Base-by-base conservation (phyloP, 768 basidiomycete species). In the Amanita exitialis region DNA sequence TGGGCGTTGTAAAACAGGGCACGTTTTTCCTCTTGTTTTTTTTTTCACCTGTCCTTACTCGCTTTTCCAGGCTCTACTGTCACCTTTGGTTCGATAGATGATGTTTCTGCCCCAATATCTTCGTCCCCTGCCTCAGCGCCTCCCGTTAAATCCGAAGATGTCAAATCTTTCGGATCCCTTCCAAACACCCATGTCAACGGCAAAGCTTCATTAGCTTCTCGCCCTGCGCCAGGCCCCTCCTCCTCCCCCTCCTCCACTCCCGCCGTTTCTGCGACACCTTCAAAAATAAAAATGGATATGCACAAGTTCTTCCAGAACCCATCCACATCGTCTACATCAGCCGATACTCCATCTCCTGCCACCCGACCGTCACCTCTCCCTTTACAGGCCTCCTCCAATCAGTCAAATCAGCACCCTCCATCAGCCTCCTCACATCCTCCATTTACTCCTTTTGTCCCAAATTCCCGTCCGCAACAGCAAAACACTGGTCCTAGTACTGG, bases 61-160 rank as follows among this genome's bases (percentile, higher is more conserved):
- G 52, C 30, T 32, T 42, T 48, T 45, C 42, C 55, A 86, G 80
- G 76, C 59, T 79, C 82, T 52, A 70, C 78, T 47, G 83, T 95
- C 57, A 86, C 85, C 45, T 93, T 94, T 71, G 92, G 92, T 59
- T 90, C 90, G 43, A 88, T 93, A 75, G 85, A 90, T 69, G 86
- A 90, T 66, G 77, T 75, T 57, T 68, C 75, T 53, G 82, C 88
- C 48, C 76, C 83, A 54, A 82, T 91, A 59, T 87, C 90, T 32
- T 86, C 89, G 42, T 90, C 89, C 7, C 89, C 90, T 32, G 86
- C 88, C 49, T 70, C 79, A 46, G 75, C 79, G 32, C 75, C 82
- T 37, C 70, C 71, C 56, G 75, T 80, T 62, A 83, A 80, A 71
- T 72, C 80, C 56, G 83, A 83, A 60, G 76, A 69, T 59, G 83